These are phyloP conservation scores for Aspergillus texensis DNA, from an alignment of 2,329 filamentous ascomycete genomes.

Conservation along the genomic window DNA sequence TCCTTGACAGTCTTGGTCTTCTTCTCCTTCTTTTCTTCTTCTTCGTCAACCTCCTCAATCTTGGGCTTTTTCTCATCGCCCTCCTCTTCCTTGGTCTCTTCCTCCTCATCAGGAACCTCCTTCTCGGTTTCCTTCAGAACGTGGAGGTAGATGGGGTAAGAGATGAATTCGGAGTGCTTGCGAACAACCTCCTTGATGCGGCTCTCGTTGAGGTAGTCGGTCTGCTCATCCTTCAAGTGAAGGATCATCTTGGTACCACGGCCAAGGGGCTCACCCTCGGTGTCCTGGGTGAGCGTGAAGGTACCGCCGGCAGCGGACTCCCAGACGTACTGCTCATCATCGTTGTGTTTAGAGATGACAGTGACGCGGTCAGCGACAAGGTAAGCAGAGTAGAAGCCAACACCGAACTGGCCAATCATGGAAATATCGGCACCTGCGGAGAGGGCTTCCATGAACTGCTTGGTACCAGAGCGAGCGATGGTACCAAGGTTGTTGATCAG, in stretches of 20 bases:
- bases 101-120: conserved; percentile 96
- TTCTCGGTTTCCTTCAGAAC: conserved; percentile 99
- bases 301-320: conserved; percentile 96
- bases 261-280: conserved; percentile 85
- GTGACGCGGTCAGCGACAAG: conserved; percentile 96
- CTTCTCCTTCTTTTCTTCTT: conserved; percentile 82
- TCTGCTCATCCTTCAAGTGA: conserved; percentile 99
- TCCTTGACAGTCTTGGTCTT: conserved; percentile 99
- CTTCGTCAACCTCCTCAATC: conserved; percentile 89
- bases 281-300: conserved; percentile 90
- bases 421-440: conserved; percentile 98
- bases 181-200: conserved; percentile 99
- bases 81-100: conserved; percentile 71
- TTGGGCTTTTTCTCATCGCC: conserved; percentile 93
- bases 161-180: conserved; percentile 99
- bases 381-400: conserved; percentile 99
- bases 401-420: conserved; percentile 99
- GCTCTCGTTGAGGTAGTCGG: conserved; percentile 96
- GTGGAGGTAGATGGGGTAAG: conserved; percentile 99
- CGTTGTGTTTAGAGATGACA: conserved; percentile 98
- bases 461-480: conserved; percentile 97
- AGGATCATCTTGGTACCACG: conserved; percentile 98
- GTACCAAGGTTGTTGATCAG: conserved; percentile 99
- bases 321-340: conserved; percentile 99
- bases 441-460: conserved; percentile 99